Conservation (phyloP, 768 basidiomycete species). For the Chalciporus piperatus region DNA sequence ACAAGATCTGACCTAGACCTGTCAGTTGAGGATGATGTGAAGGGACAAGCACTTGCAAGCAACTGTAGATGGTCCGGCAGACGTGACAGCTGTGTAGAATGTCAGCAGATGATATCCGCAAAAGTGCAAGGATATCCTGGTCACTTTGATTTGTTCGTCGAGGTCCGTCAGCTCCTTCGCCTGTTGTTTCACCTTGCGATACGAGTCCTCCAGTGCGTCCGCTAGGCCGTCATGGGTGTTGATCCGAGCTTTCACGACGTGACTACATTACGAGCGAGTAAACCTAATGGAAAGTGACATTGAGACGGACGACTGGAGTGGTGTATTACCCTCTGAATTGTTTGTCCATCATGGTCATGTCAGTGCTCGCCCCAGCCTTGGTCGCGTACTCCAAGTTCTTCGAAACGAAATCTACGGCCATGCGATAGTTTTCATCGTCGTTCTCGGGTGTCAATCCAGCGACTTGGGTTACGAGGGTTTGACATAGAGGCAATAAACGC, state of each 20-base stretch:
- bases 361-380: conserved; percentile 56
- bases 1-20: conserved; percentile 42
- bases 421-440: conserved; percentile 44
- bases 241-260: conserved; percentile 66
- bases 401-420: conserved; percentile 53
- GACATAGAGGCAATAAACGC: conserved; percentile 52
- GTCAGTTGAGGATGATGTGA: not conserved
- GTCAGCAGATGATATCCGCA: conserved; percentile 3
- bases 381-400: conserved; percentile 57
- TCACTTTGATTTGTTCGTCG: conserved; percentile 64
- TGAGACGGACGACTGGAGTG: not conserved
- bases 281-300: conserved; percentile 10
- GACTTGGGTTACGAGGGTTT: conserved; percentile 53
- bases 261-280: conserved; percentile 35
- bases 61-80: conserved; percentile 74
- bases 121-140: not conserved
- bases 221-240: conserved; percentile 61
- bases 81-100: conserved; percentile 43
- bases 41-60: conserved; percentile 45
- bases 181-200: conserved; percentile 48
- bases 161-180: conserved; percentile 52
- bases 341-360: conserved; percentile 53
- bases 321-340: conserved; percentile 50
- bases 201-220: conserved; percentile 55
- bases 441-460: conserved; percentile 47